phyloP scores from a whole-genome alignment of 1,284 basidiomycete species.

The Puccinia coronata region DNA sequence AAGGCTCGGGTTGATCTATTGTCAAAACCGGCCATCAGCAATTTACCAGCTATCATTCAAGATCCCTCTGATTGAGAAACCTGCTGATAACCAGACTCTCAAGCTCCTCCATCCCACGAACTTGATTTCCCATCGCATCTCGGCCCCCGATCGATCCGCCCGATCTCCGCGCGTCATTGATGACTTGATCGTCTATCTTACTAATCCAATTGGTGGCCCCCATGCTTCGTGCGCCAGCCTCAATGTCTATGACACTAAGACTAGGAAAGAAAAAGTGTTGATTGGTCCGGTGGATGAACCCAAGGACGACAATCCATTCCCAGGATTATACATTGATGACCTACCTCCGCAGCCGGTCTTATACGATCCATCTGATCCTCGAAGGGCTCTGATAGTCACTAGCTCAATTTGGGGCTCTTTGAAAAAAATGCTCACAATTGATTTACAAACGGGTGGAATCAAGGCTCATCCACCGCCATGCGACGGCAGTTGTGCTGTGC shows the following conservation, averaged over 20 bases:
- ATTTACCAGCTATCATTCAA: constrained; percentile 62
- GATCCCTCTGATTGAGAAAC: background rate
- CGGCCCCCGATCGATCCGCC: constrained; percentile 62
- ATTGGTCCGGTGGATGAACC: constrained; percentile 62
- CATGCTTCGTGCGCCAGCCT: constrained; percentile 67
- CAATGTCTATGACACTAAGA: constrained; percentile 56
- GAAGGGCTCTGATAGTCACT: constrained; percentile 61
- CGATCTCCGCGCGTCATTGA: constrained; percentile 65
- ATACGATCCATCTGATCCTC: constrained; percentile 51
- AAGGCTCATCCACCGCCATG: constrained; percentile 50
- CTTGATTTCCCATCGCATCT: constrained; percentile 59
- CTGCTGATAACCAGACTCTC: constrained; percentile 51
- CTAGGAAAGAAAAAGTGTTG: constrained; percentile 54
- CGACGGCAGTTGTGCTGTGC: constrained; percentile 16
- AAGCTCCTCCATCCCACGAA: constrained; percentile 42
- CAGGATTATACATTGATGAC: constrained; percentile 67
- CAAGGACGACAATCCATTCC: constrained; percentile 61
- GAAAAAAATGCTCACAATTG: constrained; percentile 63
- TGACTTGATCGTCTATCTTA: constrained; percentile 64
- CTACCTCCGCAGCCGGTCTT: constrained; percentile 64
- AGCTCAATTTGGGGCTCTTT: constrained; percentile 65
- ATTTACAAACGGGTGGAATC: constrained; percentile 60
- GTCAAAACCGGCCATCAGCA: constrained; percentile 67
- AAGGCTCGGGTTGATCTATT: constrained; percentile 67
- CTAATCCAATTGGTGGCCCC: constrained; percentile 65